Base-by-base conservation (phyloP, 495 filamentous ascomycete species). In the Trichocladium uniseriatum region DNA sequence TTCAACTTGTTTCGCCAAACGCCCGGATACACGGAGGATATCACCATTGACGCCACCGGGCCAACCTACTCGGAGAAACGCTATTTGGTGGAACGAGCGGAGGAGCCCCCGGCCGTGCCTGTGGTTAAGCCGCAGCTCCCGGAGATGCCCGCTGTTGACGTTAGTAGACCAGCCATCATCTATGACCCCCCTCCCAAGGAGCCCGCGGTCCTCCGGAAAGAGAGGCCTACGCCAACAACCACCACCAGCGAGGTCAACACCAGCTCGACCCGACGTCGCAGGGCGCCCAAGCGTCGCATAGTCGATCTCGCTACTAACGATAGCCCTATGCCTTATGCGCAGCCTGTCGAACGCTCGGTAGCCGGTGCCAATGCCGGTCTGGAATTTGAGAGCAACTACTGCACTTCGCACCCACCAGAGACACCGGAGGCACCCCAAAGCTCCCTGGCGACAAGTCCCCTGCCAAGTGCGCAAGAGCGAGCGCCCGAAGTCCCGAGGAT, bases 1-100 rank as follows among this genome's bases (percentile, higher is more conserved):
- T 95, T 98, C 78, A 97, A 97, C 59, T 77, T 95, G 1, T 98
- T 98, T 73, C 84, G 92, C 49, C 79, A 77, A n/a, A 89, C 88
- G 0, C 89, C 92, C 3, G 92, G 92, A 9, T 92, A 90, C 58
- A 78, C 81, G 0, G 86, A 94, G 55, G 94, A 98, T 64, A 83
- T 97, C 51, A 76, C 86, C 35, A 88, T 98, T 56, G 94, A 98
- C 61, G 77, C 80, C 1, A 81, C 80, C 20, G 82, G 83, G 4
- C 92, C 92, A 4, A 81, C 77, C 16, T 89, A 86, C 57, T 80
- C 79, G 14, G 92, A 98, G 66, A 80, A 82, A 55, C 86, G 86
- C 43, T 87, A 86, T 43, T 72, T 98, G 24, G 76, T 85, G n/a
- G 92, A 96, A 13, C 79, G 89, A 22, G 86, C 74, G 5, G 82